Evolutionary conservation across 805 yeast genomes (phyloP).

Genomic region (Candida ascalaphidarum): DNA sequence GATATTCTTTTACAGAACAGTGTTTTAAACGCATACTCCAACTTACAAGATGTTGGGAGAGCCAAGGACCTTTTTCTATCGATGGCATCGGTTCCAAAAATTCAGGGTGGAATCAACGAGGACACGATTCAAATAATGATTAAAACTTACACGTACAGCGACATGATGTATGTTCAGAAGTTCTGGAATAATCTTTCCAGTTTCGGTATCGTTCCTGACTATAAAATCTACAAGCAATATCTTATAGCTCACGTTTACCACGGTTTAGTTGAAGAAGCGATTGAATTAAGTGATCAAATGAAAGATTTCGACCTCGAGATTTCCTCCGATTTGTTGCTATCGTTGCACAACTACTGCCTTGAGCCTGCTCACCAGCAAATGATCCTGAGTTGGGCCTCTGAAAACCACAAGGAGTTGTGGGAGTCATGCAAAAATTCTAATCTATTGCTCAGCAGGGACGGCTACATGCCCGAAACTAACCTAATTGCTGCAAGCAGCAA

Average conservation of each 20-base stretch:
- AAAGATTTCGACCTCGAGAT: constrained; percentile 39
- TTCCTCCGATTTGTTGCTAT: constrained; percentile 34
- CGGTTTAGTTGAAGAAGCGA: constrained; percentile 51
- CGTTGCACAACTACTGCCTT: constrained; percentile 38
- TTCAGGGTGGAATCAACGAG: constrained; percentile 43
- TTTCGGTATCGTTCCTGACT: constrained; percentile 44
- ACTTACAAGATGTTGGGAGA: constrained; percentile 45
- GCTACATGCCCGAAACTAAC: constrained; percentile 21
- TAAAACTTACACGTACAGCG: constrained; percentile 47
- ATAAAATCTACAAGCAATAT: constrained; percentile 48
- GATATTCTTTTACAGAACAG: constrained; percentile 54
- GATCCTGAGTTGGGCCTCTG: constrained; percentile 25
- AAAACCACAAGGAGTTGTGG: constrained; percentile 21
- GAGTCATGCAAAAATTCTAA: constrained; percentile 12
- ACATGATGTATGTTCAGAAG: constrained; percentile 46
- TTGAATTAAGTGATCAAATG: constrained; percentile 39
- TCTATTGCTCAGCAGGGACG: constrained; percentile 16
- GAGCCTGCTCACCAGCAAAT: constrained; percentile 19
- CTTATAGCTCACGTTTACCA: constrained; percentile 64
- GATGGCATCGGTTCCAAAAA: constrained; percentile 43
- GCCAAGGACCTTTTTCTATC: constrained; percentile 55
- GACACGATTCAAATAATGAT: constrained; percentile 63
- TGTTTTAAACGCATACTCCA: constrained; percentile 55
- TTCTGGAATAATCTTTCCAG: constrained; percentile 55
- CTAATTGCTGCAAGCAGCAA: constrained; percentile 15